Conservation (phyloP, 257 asterid genomes). For the Ilex aquifolium region DNA sequence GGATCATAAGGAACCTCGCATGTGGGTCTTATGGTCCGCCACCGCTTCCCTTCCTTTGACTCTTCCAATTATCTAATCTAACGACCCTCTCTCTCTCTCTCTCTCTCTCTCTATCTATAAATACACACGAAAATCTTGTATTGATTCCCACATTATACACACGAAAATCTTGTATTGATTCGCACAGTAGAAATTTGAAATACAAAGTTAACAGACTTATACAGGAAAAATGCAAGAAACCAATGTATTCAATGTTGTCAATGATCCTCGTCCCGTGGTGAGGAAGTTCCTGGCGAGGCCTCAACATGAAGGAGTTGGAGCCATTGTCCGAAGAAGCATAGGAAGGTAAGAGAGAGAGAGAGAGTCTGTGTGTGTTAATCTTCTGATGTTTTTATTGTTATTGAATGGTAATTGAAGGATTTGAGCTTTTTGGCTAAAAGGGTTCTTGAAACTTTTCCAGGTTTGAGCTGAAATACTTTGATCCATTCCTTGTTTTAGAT, state of each 20-base stretch:
- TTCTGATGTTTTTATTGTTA: no score
- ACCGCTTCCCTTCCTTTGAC: neutral
- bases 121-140: neutral
- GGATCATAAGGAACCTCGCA: conserved; percentile 13
- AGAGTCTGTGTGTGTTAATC: no score
- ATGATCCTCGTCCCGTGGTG: conserved; percentile 59
- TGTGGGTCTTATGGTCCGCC: conserved; percentile 3
- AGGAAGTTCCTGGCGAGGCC: conserved; percentile 72
- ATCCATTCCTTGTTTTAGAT: conserved; percentile 80
- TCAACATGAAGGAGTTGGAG: conserved; percentile 86
- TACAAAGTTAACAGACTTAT: no score
- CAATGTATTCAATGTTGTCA: conserved; percentile 36
- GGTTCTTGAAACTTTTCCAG: conserved; percentile 25
- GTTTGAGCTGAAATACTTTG: conserved; percentile 70
- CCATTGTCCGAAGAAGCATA: conserved; percentile 84
- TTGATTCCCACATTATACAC: neutral
- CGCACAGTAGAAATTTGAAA: neutral
- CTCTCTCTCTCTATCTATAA: conserved; percentile 4
- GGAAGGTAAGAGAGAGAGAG: conserved; percentile 45
- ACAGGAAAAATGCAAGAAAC: neutral
- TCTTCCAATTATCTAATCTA: neutral
- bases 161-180: neutral
- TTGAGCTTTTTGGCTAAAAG: neutral
- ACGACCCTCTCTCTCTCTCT: conserved; percentile 1
- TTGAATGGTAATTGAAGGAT: neutral